Evolutionary conservation across 2,329 filamentous ascomycete genomes (phyloP).

Genomic region (Sporothrix euskadiensis): DNA sequence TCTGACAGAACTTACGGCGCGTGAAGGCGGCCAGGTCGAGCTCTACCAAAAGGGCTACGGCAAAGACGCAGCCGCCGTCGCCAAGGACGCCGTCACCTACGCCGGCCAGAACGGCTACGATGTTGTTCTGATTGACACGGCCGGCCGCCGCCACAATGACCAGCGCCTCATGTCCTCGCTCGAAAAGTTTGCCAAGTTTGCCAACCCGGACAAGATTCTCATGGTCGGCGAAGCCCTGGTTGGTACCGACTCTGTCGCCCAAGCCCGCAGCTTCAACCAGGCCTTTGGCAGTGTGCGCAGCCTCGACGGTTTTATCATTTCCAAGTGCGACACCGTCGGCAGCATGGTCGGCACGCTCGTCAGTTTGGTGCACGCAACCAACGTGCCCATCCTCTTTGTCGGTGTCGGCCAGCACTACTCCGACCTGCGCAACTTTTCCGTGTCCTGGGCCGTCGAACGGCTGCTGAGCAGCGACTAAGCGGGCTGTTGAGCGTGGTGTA

Average conservation of each 20-base stretch:
- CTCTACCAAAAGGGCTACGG: constrained; percentile 97
- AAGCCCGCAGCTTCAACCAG: constrained; percentile 93
- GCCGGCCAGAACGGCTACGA: constrained; percentile 77
- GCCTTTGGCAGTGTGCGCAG: constrained; percentile 79
- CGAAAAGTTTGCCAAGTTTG: constrained; percentile 96
- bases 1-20: constrained; percentile 79
- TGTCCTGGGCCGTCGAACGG: constrained; percentile 69
- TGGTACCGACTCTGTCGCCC: constrained; percentile 90
- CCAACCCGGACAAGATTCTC: constrained; percentile 94
- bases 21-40: constrained; percentile 80
- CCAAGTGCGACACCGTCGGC: constrained; percentile 98
- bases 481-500: neutral
- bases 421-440: constrained; percentile 67
- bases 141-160: constrained; percentile 92
- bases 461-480: constrained; percentile 54
- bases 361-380: constrained; percentile 95
- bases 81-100: constrained; percentile 85
- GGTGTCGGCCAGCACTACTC: constrained; percentile 71
- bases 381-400: constrained; percentile 92
- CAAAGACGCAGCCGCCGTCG: constrained; percentile 93
- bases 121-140: constrained; percentile 95
- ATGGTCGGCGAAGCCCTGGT: constrained; percentile 92
- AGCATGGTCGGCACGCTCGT: constrained; percentile 97
- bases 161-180: constrained; percentile 92
- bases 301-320: constrained; percentile 96